Conservation (phyloP, 306 rosid species). For the Vicia sativa region DNA sequence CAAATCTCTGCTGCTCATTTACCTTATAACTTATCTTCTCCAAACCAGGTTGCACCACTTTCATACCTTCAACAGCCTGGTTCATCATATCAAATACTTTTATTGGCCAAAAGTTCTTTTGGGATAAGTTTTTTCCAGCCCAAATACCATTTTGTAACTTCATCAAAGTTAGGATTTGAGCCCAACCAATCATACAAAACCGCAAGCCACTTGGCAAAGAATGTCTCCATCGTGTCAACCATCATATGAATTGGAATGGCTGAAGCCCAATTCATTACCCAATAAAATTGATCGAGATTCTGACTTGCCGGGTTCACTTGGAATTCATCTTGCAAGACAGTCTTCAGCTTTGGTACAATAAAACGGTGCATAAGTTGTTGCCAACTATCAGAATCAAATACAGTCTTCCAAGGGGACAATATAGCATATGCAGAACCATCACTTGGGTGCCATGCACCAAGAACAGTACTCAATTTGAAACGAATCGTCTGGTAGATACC, state of each 20-base stretch:
- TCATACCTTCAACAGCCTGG: conserved; percentile 86
- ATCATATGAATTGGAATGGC: conserved; percentile 78
- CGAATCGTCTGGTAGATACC: conserved; percentile 74
- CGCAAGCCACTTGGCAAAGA: conserved; percentile 88
- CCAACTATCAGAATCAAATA: conserved; percentile 86
- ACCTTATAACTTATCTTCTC: conserved; percentile 82
- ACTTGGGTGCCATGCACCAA: conserved; percentile 95
- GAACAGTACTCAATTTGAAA: conserved; percentile 72
- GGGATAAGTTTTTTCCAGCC: conserved; percentile 94
- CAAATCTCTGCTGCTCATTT: conserved; percentile 87
- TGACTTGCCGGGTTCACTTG: conserved; percentile 85
- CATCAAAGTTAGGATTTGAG: conserved; percentile 81
- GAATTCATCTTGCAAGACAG: conserved; percentile 83
- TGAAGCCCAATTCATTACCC: conserved; percentile 92
- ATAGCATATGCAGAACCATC: conserved; percentile 81
- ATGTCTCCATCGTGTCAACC: conserved; percentile 87
- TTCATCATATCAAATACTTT: conserved; percentile 81
- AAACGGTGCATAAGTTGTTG: conserved; percentile 84
- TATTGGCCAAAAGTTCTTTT: conserved; percentile 78
- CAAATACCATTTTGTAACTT: conserved; percentile 80
- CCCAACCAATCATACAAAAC: conserved; percentile 84
- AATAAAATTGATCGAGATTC: conserved; percentile 79
- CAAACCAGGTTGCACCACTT: conserved; percentile 86
- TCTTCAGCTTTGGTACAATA: conserved; percentile 85
- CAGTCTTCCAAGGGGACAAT: conserved; percentile 84